These are phyloP conservation scores for Talaromyces sp. DNA, from an alignment of 2,329 filamentous ascomycete genomes.

Conservation along the genomic window DNA sequence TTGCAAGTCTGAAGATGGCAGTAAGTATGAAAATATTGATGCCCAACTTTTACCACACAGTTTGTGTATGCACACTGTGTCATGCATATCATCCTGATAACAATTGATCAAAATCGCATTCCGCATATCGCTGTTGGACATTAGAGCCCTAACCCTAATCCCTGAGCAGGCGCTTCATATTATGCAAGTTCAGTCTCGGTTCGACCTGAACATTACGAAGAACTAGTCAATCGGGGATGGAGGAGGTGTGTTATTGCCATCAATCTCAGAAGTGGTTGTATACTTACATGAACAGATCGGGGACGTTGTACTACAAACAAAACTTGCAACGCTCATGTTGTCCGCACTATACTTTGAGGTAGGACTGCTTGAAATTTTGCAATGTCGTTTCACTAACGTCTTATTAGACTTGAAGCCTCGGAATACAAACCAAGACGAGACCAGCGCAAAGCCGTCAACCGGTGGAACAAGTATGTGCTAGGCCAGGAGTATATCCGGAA, in stretches of 20 bases:
- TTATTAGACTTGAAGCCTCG: constrained; percentile 41
- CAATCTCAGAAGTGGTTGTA: constrained; percentile 12
- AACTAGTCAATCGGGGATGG: constrained; percentile 51
- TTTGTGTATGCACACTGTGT: background rate
- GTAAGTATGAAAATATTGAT: constrained; percentile 35
- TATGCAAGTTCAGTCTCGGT: constrained; percentile 48
- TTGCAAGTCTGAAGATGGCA: constrained; percentile 47
- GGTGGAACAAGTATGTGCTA: constrained; percentile 49
- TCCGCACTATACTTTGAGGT: constrained; percentile 67
- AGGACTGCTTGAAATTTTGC: background rate
- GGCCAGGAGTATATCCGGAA: constrained; percentile 50
- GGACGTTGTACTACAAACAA: constrained; percentile 51
- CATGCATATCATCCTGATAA: background rate
- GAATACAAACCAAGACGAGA: constrained; percentile 47
- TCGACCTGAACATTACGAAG: constrained; percentile 48
- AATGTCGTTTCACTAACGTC: background rate
- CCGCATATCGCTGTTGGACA: background rate
- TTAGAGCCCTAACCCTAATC: constrained; percentile 12
- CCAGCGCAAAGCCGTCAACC: constrained; percentile 49
- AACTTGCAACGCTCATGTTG: constrained; percentile 76
- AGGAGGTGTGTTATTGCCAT: constrained; percentile 38
- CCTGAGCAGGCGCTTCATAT: constrained; percentile 43
- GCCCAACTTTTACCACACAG: constrained; percentile 2
- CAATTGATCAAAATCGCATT: background rate
- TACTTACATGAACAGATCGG: constrained; percentile 38